Evolutionary conservation across 345 rosid genomes (phyloP), one percentile per base, ranked within the genome.

Genomic region (Rhodamnia rubescens): DNA sequence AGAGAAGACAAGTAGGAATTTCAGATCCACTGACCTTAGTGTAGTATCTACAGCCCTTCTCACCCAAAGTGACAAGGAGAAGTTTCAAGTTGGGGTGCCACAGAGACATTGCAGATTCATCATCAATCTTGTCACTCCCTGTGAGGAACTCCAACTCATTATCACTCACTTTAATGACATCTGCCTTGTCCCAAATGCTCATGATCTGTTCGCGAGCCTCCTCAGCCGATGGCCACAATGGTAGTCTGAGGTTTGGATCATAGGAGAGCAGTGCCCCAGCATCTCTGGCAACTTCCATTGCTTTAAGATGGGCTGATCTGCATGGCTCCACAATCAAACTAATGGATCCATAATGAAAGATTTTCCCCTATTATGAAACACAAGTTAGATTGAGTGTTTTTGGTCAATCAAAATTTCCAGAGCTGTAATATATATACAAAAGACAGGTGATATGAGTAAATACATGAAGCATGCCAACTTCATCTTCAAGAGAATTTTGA

Each of bases 251-350:
- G 88, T 98, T 98, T 3, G 99, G 99, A 86, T 98, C 99, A 52
- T 96, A 98, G 3, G 99, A 98, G 3, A 98, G 96, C 84, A 98
- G 87, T 6, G 98, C 99, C 22, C 99, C 99, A 0, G 98, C 94
- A 5, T 95, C 92, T 84, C 92, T 96, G 22, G 99, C 99, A 85
- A 89, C 99, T 84, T 93, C 92, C 98, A 98, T 98, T 42, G 99
- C 99, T 88, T 92, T 93, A 27, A 96, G 32, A 51, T 98, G 99
- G 2, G 99, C 99, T 6, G 98, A 95, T 89, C 99, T 82, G 89
- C 99, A 98, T 86, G 99, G 99, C 94, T 98, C 99, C 88, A 96
- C 99, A 5, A 97, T 97, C 92, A 97, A 91, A 81, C 99, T 97
- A 85, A 97, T 97, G 2, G 99, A 97, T 88, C 99, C 99, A 83